Evolutionary conservation across 2,329 filamentous ascomycete species (phyloP), one percentile per base, ranked within the genome.

Genomic region (Pseudohalonectria lignicola): DNA sequence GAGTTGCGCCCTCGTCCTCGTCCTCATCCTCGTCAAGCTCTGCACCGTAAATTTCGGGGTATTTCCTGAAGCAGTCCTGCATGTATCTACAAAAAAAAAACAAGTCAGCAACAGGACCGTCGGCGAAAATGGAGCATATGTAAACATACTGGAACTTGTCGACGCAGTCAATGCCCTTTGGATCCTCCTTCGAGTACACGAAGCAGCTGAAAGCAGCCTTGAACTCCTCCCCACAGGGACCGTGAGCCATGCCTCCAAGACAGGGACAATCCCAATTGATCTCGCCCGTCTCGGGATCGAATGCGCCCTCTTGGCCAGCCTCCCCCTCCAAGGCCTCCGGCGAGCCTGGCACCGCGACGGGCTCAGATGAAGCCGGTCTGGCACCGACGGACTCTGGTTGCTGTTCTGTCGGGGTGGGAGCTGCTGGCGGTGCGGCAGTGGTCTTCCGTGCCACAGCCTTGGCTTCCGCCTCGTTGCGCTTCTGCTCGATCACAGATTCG

Each of bases 181-280:
- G 88, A 57, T 98, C 92, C 57, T 94, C 86, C 31, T 76, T 79
- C 3, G 86, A 94, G 65, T 81, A 92, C n/a, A 98, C 87, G 53
- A 98, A 98, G 66, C 92, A 98, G 74, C 87, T 94, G 53, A 98
- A 98, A 0, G 92, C 92, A 18, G 80, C 79, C 67, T 82, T 87
- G 74, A 98, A 98, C 54, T 96, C 80, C 57, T 93, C 86, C 34
- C 92, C 92, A 57, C 92, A 98, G 39, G 92, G 92, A 0, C 92
- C 92, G 55, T 94, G 66, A 7, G 92, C 92, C 92, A 98, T 98
- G 38, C 92, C 92, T 35, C 92, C 92, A 25, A 98, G 67, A 59
- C 92, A 98, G 13, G 92, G 92, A 62, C 92, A 98, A 59, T 96
- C 92, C 92, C 92, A 98, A 71, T 98, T 98, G 64, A 98, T 98